Conservation (phyloP, 192 early-diverging fungal species). For the Geosiphon pyriformis region DNA sequence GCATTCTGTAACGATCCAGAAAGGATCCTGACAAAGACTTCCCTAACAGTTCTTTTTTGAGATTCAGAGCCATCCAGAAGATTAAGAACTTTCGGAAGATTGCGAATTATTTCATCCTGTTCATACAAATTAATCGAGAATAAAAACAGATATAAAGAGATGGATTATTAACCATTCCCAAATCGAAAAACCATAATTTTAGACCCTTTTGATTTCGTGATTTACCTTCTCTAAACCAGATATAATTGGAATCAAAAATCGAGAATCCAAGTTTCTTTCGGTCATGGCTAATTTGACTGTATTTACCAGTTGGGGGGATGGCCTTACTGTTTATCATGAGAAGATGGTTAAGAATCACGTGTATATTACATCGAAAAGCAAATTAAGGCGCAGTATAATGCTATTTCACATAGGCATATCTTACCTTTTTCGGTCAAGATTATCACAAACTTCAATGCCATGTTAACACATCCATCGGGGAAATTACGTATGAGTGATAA, state of each 20-base stretch:
- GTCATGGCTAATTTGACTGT: constrained; percentile 47
- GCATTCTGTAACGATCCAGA: constrained; percentile 26
- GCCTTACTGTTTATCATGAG: constrained; percentile 27
- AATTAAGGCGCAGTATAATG: background rate
- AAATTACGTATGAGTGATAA: constrained; percentile 55
- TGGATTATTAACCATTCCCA: too few species aligned
- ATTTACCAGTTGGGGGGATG: constrained; percentile 48
- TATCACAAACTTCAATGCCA: constrained; percentile 57
- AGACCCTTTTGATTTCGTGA: too few species aligned
- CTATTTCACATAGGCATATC: background rate
- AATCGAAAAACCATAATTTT: too few species aligned
- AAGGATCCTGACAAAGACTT: constrained; percentile 56
- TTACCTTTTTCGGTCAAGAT: constrained; percentile 58
- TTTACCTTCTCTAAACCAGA: constrained; percentile 56
- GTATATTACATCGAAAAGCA: background rate
- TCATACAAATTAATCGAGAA: background rate
- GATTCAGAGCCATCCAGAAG: constrained; percentile 60
- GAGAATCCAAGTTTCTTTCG: constrained; percentile 52
- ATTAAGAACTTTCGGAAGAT: constrained; percentile 56
- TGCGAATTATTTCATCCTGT: constrained; percentile 49
- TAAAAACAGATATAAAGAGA: too few species aligned
- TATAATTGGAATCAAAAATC: constrained; percentile 67
- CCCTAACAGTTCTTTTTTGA: constrained; percentile 53
- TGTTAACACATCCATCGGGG: constrained; percentile 64
- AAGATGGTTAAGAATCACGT: constrained; percentile 1